Evolutionary conservation across 2,329 filamentous ascomycete species (phyloP).

Genomic region (Claviceps maximensis): DNA sequence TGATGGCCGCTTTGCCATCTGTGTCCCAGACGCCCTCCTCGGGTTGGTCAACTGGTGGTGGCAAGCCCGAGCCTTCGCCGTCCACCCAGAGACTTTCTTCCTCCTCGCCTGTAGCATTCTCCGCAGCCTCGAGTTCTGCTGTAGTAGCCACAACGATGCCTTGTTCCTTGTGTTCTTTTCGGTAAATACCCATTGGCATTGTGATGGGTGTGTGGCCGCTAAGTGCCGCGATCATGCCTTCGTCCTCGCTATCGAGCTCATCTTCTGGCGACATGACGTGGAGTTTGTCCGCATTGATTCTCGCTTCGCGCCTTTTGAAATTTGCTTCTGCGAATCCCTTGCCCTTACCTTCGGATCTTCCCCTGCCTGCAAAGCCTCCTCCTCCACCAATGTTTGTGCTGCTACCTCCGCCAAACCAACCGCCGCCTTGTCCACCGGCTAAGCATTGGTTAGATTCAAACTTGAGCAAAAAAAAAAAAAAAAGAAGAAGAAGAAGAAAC

Average conservation of each 20-base stretch:
- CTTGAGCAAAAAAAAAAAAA: neutral
- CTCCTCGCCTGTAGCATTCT: constrained; percentile 30
- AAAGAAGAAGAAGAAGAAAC: neutral
- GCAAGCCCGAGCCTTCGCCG: constrained; percentile 16
- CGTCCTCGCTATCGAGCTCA: constrained; percentile 32
- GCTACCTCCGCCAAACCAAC: constrained; percentile 19
- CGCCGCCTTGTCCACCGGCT: constrained; percentile 13
- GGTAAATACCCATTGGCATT: constrained; percentile 43
- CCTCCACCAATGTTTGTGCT: constrained; percentile 15
- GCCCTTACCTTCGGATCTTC: constrained; percentile 20
- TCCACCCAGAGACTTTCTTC: constrained; percentile 35
- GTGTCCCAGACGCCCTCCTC: constrained; percentile 33
- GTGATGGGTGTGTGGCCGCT: constrained; percentile 18
- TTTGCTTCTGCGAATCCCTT: constrained; percentile 26
- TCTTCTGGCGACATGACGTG: constrained; percentile 29
- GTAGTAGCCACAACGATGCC: constrained; percentile 41
- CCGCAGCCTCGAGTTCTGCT: constrained; percentile 43
- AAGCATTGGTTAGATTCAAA: neutral
- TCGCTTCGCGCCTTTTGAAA: constrained; percentile 24
- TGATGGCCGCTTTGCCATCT: constrained; percentile 20
- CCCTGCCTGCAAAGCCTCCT: constrained; percentile 15
- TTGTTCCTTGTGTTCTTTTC: constrained; percentile 39
- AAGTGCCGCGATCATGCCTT: constrained; percentile 26
- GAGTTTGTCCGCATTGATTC: constrained; percentile 45
- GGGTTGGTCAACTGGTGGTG: constrained; percentile 15